Base-by-base conservation (phyloP, 164 flowering plant species). In the Brasenia schreberi region DNA sequence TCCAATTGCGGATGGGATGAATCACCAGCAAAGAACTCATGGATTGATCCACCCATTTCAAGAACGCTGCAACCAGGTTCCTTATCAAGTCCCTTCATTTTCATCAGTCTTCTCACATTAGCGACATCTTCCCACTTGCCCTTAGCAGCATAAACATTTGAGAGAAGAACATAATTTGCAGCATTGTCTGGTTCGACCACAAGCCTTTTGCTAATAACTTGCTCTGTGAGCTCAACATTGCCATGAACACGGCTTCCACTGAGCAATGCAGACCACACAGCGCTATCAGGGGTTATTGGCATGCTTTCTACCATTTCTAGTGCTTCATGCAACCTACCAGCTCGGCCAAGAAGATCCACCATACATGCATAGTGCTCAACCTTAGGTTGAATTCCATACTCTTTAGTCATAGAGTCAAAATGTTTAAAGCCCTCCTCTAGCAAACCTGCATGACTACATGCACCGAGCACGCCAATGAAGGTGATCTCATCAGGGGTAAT, bases 281-380 rank as follows among this genome's bases (percentile, higher is more conserved):
- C 69, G 7, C 72, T 61, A 72, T 77, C 77, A 6, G 84, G 78
- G 63, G 69, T 67, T 61, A 81, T 66, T 23, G 79, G 77, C 82
- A 81, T 81, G 4, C 19, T 66, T 18, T 58, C 18, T 4, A 82
- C 69, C 12, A 77, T 18, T 27, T 70, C 27, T 42, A 63, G 66
- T 18, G 81, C 81, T 67, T 82, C 77, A 18, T 67, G 44, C 6
- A 82, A 56, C 9, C 63, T 71, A 3, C 85, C 85, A 4, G 75
- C 79, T 52, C 85, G 70, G 10, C 82, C 77, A 23, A 80, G 77
- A 19, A 82, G 73, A 74, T 82, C 85, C 17, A 80, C 82, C 70
- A 80, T 69, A 60, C 80, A 78, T 14, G 80, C 79, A 66, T 66
- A 82, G 67, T 82, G 85, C 65, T 80, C 81, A 27, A 78, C 33